These are phyloP conservation scores for Hammondia hammondi DNA, from an alignment of 169 alveolate genomes.

Conservation along the genomic window DNA sequence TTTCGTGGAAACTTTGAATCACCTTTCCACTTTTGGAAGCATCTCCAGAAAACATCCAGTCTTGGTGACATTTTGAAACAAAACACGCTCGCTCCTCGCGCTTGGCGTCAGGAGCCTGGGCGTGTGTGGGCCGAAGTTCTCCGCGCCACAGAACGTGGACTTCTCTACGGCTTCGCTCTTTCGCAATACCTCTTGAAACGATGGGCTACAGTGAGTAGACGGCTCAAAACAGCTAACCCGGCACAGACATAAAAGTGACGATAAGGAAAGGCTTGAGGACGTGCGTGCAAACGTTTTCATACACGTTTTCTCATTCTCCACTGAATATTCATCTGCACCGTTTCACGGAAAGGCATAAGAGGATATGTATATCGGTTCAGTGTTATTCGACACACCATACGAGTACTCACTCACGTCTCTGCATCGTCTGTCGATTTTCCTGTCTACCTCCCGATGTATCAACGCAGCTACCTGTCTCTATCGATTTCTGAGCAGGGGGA, in stretches of 20 bases:
- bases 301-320: too few relatives aligned
- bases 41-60: neutral
- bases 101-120: neutral
- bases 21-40: neutral
- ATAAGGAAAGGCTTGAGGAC: neutral
- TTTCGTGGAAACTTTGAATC: neutral
- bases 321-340: too few relatives aligned
- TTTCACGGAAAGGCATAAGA: too few relatives aligned
- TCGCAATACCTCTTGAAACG: neutral
- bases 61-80: neutral
- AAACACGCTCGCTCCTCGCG: neutral
- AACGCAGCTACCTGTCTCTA: neutral
- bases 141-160: constrained; percentile 21
- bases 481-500: neutral
- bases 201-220: neutral
- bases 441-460: neutral
- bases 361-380: too few relatives aligned
- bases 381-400: too few relatives aligned
- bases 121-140: neutral
- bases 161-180: neutral
- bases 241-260: neutral
- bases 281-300: neutral
- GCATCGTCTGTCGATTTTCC: neutral
- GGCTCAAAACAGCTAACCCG: neutral
- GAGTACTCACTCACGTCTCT: too few relatives aligned